These are phyloP conservation scores for Xylaria intraflava DNA, from an alignment of 495 filamentous ascomycete species.

Conservation along the genomic window DNA sequence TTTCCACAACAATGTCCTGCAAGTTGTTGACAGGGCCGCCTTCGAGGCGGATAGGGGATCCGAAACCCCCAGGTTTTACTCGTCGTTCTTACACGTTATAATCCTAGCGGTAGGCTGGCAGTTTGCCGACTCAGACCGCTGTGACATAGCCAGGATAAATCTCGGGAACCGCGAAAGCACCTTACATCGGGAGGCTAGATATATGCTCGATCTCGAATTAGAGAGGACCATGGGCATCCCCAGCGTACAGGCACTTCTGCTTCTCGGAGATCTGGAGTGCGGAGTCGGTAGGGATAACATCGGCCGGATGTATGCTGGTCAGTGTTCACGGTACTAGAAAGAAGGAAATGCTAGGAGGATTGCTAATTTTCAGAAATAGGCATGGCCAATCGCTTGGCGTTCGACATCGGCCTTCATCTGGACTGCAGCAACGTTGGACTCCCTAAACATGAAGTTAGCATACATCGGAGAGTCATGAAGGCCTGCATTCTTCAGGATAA, in stretches of 20 bases:
- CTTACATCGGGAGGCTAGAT: constrained; percentile 47
- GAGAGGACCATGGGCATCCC: constrained; percentile 45
- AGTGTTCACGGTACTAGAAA: neutral
- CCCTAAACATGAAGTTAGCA: constrained; percentile 35
- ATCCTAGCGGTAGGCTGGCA: constrained; percentile 47
- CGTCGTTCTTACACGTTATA: constrained; percentile 45
- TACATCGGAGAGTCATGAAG: constrained; percentile 41
- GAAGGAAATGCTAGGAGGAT: neutral
- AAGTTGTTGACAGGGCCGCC: constrained; percentile 40
- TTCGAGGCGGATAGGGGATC: constrained; percentile 45
- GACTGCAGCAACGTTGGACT: constrained; percentile 30
- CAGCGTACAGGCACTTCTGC: constrained; percentile 43
- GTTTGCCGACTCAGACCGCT: constrained; percentile 40
- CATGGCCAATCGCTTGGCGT: constrained; percentile 43
- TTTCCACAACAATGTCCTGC: constrained; percentile 41
- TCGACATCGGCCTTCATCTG: constrained; percentile 47
- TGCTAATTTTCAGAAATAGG: constrained; percentile 19
- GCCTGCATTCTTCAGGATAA: constrained; percentile 48
- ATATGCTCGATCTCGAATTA: constrained; percentile 45
- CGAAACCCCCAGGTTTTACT: constrained; percentile 41
- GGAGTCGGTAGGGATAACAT: constrained; percentile 44
- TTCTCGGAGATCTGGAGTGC: constrained; percentile 48
- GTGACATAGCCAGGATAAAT: constrained; percentile 42
- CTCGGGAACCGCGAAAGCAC: constrained; percentile 44
- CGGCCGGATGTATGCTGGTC: constrained; percentile 49